Evolutionary conservation across 2,329 filamentous ascomycete species (phyloP), one percentile per base, ranked within the genome.

Genomic region (Claviceps sp.): DNA sequence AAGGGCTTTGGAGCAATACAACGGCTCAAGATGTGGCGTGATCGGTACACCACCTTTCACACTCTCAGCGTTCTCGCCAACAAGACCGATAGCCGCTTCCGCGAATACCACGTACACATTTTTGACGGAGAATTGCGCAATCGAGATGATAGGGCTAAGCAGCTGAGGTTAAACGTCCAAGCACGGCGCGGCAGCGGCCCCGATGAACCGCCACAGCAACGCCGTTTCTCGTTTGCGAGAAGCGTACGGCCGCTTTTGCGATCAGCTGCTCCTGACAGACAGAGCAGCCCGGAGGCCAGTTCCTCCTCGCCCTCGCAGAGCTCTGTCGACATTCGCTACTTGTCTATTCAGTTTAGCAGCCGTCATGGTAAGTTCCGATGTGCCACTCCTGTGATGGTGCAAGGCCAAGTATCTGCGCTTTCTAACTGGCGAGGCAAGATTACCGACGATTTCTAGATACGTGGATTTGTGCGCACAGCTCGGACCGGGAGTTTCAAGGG

Each of bases 1-100:
- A 70, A 70, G 52, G 74, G 74, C 20, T 67, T 77, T 51, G 74
- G 72, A 1, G 71, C 73, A 1, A 74, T 76, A 43, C 74, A 77
- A 60, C 65, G 74, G 50, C 66, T 77, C 55, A 77, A 77, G 62
- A 62, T 77, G 26, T 77, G 74, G 74, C 67, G 68, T 50, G 74
- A 77, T 56, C 66, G 69, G 47, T 70, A 73, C 51, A 72, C 70
- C 13, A 70, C 69, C 3, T 70, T 68, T 44, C 72, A 77, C 58
- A 74, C 69, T 26, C 54, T 77, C 37, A 72, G 71, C 8, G 62
- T 77, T 18, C 70, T 72, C 51, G 73, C 74, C 37, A 75, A 75
- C 55, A 71, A 71, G 50, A 64, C 63, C 7, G 70, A 74, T 47
- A 64, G 71, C 5, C 66, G 67, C 16, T 74, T 74, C 56, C 72